Evolutionary conservation across 176 grass and related monocot genomes (phyloP).

Genomic region (Zizania latifolia): DNA sequence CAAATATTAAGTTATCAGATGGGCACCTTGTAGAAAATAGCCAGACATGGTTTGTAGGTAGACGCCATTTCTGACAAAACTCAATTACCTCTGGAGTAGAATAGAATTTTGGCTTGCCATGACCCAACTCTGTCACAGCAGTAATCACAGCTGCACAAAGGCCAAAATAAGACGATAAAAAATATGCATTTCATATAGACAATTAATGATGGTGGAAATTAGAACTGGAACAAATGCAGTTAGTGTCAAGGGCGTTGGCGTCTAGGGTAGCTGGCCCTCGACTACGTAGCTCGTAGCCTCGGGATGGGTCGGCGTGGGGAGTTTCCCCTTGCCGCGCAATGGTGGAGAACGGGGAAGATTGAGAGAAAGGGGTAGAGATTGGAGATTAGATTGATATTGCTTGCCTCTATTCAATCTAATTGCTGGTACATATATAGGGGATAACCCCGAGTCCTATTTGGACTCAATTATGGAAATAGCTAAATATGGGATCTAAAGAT

Average conservation of each 20-base stretch:
- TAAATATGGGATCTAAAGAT: no score
- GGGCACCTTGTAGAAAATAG: constrained; percentile 87
- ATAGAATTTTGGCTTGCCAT: constrained; percentile 91
- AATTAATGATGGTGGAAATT: not conserved
- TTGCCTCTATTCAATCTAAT: no score
- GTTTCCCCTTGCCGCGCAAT: no score
- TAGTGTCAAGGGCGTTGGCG: not conserved
- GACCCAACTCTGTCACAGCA: constrained; percentile 73
- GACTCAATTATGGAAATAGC: no score
- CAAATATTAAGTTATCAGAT: constrained; percentile 15
- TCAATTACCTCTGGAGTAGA: constrained; percentile 86
- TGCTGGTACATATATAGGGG: no score
- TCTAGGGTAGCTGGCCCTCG: no score
- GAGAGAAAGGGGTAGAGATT: no score
- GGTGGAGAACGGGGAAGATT: no score
- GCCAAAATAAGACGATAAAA: constrained; percentile 21
- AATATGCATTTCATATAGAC: constrained; percentile 5
- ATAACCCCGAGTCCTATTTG: no score
- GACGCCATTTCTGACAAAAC: constrained; percentile 87
- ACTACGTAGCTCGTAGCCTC: no score
- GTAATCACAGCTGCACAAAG: constrained; percentile 67
- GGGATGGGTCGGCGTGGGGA: no score
- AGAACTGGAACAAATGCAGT: not conserved
- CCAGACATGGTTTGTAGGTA: constrained; percentile 93
- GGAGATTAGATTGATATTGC: no score